These are phyloP conservation scores for Tephrocybe sp. DNA, from an alignment of 768 basidiomycete genomes.

Conservation along the genomic window DNA sequence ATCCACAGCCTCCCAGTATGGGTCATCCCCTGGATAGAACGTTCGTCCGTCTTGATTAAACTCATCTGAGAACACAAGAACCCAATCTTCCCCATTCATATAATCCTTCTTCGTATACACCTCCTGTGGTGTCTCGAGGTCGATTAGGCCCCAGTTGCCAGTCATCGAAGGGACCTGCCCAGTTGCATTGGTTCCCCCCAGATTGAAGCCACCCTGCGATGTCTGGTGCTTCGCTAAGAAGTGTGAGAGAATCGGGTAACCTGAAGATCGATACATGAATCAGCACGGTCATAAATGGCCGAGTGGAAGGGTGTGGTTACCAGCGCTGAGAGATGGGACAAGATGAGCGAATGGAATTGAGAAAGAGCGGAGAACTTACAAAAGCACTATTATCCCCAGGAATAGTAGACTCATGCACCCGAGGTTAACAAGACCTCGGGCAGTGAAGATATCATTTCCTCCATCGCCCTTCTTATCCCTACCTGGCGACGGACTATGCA, in stretches of 20 bases:
- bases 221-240: constrained; percentile 38
- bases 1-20: constrained; percentile 59
- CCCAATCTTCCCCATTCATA: constrained; percentile 49
- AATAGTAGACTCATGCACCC: constrained; percentile 63
- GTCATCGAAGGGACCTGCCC: constrained; percentile 64
- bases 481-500: constrained; percentile 62
- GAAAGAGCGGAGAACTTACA: constrained; percentile 38
- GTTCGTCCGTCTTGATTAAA: constrained; percentile 71
- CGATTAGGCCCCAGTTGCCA: constrained; percentile 68
- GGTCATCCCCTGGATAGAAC: constrained; percentile 70
- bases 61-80: constrained; percentile 78
- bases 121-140: constrained; percentile 67
- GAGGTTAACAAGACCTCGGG: constrained; percentile 62
- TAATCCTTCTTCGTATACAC: constrained; percentile 54
- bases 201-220: constrained; percentile 59
- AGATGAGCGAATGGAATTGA: not conserved
- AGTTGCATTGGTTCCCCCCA: constrained; percentile 72
- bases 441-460: constrained; percentile 58
- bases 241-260: constrained; percentile 49
- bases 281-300: not conserved
- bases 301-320: constrained; percentile 20
- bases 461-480: constrained; percentile 51
- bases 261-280: constrained; percentile 20
- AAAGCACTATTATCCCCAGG: constrained; percentile 43
- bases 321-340: constrained; percentile 28